phyloP scores from a whole-genome alignment of 2,329 filamentous ascomycete genomes.

The Exophiala mesophila region DNA sequence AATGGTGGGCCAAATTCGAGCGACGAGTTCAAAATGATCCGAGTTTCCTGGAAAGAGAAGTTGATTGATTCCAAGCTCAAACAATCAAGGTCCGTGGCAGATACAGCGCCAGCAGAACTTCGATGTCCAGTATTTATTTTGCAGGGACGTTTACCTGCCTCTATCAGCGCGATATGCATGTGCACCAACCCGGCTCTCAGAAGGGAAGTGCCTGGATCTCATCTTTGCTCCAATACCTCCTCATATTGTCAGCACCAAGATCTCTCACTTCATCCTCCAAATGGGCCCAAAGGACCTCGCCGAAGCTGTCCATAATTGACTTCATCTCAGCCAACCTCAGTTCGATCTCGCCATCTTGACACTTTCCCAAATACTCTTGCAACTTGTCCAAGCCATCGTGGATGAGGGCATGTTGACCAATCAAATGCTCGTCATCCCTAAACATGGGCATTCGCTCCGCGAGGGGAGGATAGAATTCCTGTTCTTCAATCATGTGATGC shows the following conservation, averaged over 20 bases:
- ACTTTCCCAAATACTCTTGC: slow-evolving; percentile 60
- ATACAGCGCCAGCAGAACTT: no score
- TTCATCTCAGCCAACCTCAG: slow-evolving; percentile 56
- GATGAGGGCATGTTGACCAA: slow-evolving; percentile 73
- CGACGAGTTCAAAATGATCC: slow-evolving; percentile 78
- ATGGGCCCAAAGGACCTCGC: slow-evolving; percentile 73
- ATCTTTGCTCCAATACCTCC: slow-evolving; percentile 69
- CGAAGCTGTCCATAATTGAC: slow-evolving; percentile 71
- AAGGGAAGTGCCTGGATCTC: no score
- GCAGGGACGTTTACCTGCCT: no score
- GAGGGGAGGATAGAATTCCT: slow-evolving; percentile 72
- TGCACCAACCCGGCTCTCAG: no score
- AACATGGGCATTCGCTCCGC: slow-evolving; percentile 77
- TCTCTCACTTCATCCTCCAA: slow-evolving; percentile 77
- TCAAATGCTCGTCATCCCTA: slow-evolving; percentile 56
- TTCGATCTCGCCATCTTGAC: slow-evolving; percentile 58
- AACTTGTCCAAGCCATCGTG: slow-evolving; percentile 69
- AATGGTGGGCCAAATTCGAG: slow-evolving; percentile 99
- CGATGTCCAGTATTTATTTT: no score
- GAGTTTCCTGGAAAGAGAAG: slow-evolving; percentile 74
- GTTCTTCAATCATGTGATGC: slow-evolving; percentile 82
- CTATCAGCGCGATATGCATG: no score
- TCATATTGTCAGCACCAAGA: slow-evolving; percentile 81
- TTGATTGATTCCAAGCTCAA: slow-evolving; percentile 29
- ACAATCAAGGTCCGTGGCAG: background rate